Percentiles rank a stretch among this genome's conserved stretches.
phyloP scores from a whole-genome alignment of 495 filamentous ascomycete species.

The Xylona heveae region DNA sequence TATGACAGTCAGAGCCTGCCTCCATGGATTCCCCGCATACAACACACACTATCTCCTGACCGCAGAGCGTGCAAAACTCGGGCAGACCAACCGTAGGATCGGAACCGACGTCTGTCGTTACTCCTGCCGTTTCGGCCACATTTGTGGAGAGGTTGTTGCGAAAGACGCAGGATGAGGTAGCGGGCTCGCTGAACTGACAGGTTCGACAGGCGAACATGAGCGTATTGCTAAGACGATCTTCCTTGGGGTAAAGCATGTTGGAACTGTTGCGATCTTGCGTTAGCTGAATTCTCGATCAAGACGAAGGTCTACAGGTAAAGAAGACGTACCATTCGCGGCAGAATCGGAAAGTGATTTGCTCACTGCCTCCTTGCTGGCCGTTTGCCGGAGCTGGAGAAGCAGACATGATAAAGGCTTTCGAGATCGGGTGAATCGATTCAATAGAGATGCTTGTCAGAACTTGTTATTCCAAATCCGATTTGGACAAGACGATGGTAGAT shows the following conservation, averaged over 20 bases:
- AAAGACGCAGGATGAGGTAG: constrained; percentile 6
- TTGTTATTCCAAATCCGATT: too few species aligned
- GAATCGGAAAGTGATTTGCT: constrained; percentile 88
- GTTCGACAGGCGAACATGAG: constrained; percentile 72
- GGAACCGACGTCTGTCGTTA: constrained; percentile 84
- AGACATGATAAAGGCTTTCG: too few species aligned
- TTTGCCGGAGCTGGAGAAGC: too few species aligned
- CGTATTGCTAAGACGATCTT: constrained; percentile 44
- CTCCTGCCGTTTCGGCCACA: constrained; percentile 56
- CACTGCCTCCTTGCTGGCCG: constrained; percentile 24
- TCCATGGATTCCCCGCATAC: constrained; percentile 20
- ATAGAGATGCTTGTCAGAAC: too few species aligned
- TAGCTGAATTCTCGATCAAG: constrained; percentile 6
- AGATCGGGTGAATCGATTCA: too few species aligned
- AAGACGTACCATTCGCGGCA: constrained; percentile 69
- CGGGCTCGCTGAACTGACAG: constrained; percentile 60
- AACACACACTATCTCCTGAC: constrained; percentile 24
- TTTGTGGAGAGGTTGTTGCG: constrained; percentile 8
- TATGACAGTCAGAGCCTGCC: constrained; percentile 9
- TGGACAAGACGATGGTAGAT: too few species aligned
- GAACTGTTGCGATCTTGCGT: constrained; percentile 26
- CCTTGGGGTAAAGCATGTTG: constrained; percentile 94
- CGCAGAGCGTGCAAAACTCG: constrained; percentile 17
- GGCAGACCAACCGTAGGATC: constrained; percentile 87
- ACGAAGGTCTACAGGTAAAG: constrained; percentile 2